Evolutionary conservation across 2,329 filamentous ascomycete species (phyloP).

Genomic region (Reticulascus tulasneorum): DNA sequence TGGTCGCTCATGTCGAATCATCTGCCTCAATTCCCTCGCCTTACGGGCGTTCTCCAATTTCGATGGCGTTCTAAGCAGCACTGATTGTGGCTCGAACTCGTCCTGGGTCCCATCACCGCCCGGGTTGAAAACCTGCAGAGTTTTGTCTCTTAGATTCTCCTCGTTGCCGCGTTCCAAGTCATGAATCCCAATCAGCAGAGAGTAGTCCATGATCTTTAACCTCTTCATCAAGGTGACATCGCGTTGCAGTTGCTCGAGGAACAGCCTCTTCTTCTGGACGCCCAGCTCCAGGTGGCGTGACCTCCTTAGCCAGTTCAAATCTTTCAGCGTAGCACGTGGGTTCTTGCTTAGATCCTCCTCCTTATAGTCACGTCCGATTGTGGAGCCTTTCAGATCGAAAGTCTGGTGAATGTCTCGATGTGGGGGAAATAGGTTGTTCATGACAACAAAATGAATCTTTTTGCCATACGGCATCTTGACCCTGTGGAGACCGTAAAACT

Average conservation of each 20-base stretch:
- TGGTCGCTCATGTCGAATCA: constrained; percentile 88
- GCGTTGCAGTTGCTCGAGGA: constrained; percentile 81
- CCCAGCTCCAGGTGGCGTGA: constrained; percentile 85
- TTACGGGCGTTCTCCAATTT: constrained; percentile 90
- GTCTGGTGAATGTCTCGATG: constrained; percentile 97
- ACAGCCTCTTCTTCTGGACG: constrained; percentile 79
- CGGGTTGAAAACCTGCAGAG: constrained; percentile 88
- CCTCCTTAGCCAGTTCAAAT: constrained; percentile 91
- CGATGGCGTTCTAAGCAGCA: constrained; percentile 84
- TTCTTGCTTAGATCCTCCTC: constrained; percentile 87
- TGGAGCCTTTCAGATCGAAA: constrained; percentile 95
- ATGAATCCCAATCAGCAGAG: constrained; percentile 89
- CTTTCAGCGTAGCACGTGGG: constrained; percentile 88
- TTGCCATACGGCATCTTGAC: constrained; percentile 98
- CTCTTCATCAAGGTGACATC: constrained; percentile 85
- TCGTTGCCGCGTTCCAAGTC: constrained; percentile 88
- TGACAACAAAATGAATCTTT: constrained; percentile 99
- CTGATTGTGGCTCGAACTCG: constrained; percentile 54
- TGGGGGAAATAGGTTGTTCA: constrained; percentile 98
- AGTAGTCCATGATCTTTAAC: constrained; percentile 98
- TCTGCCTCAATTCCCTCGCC: constrained; percentile 83
- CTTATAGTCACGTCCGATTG: constrained; percentile 83
- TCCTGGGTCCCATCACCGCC: constrained; percentile 63
- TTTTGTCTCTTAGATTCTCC: constrained; percentile 86
- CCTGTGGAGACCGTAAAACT: constrained; percentile 94